A percentile compares a stretch with the other conserved stretches of the same genome.
Conservation (phyloP, 2,329 filamentous ascomycete genomes). For the Beauveria asiatica region DNA sequence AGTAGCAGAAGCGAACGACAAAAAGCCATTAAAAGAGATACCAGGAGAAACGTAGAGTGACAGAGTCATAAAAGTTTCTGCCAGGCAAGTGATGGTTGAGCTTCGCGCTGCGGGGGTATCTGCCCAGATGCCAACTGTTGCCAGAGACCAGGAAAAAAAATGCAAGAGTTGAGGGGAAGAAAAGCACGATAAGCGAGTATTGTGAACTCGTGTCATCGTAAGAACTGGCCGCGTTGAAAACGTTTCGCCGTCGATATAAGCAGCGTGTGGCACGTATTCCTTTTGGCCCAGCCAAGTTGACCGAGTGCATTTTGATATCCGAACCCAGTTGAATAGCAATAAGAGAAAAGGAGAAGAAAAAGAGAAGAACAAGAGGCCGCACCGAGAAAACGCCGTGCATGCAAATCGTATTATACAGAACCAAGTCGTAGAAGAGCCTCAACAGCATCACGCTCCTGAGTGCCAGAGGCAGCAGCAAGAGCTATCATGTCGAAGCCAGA, state of each 20-base stretch:
- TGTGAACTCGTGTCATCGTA: slow-evolving; percentile 8
- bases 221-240: slow-evolving; percentile 1
- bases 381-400: slow-evolving; percentile 42
- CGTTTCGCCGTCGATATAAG: slow-evolving; percentile 4
- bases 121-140: slow-evolving; percentile 10
- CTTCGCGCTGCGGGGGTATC: slow-evolving; percentile 12
- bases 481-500: slow-evolving; percentile 44
- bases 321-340: slow-evolving; percentile 13
- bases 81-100: background rate
- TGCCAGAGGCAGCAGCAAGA: slow-evolving; percentile 46
- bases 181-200: background rate
- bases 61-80: background rate
- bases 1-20: slow-evolving; percentile 7
- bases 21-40: slow-evolving; percentile 2
- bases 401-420: slow-evolving; percentile 58
- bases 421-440: slow-evolving; percentile 74
- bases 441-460: slow-evolving; percentile 72
- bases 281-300: slow-evolving; percentile 21
- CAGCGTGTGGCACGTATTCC: slow-evolving; percentile 19
- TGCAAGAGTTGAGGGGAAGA: background rate
- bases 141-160: slow-evolving; percentile 2
- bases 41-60: slow-evolving; percentile 4
- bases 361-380: background rate
- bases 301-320: slow-evolving; percentile 14
- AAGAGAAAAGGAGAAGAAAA: slow-evolving; percentile 9